Base-by-base conservation (phyloP, 345 rosid genomes). In the Euclidium syriacum region DNA sequence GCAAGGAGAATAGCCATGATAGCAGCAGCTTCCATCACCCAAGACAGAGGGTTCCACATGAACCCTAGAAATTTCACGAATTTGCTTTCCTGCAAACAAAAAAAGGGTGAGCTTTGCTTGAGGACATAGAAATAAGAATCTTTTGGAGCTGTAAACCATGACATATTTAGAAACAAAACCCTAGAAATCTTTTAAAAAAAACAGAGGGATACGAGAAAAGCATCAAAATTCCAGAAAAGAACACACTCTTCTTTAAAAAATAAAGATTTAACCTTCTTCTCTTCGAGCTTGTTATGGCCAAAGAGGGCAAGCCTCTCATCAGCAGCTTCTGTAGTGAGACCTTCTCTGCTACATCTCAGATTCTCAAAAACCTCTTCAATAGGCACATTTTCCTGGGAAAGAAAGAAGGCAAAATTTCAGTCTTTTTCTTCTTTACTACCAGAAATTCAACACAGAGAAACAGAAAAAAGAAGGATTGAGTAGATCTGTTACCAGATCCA, bases 1-100 rank as follows among this genome's bases (percentile, higher is more conserved):
- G 99, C 99, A 78, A 92, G 95, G 56, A 91, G 96, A 81, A 92
- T 90, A 46, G 99, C 97, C 99, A 92, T 92, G 43, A 92, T 78
- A 27, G 99, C 99, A 64, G 99, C 99, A 67, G 96, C 95, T 74
- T 92, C 99, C 97, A 92, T 92, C 51, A 92, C 99, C 99, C 97
- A 92, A 19, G 98, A 92, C 46, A 92, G 84, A 70, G 99, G 99
- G 68, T 92, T 92, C 99, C 99, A 92, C 99, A 92, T 90, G 68
- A 92, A 92, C 16, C 98, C 96, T 80, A 89, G 73, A 70, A 82
- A 92, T 57, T 89, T 92, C 73, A 92, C 47, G 53, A 92, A 60
- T 73, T 92, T 92, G 73, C 98, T 87, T 73, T 89, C 98, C 98
- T 92, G 81, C 65, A 52, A 53, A 41, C 16, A 35, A 19, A 65